phyloP scores from a whole-genome alignment of 768 basidiomycete species.

The Mycena belliarum region DNA sequence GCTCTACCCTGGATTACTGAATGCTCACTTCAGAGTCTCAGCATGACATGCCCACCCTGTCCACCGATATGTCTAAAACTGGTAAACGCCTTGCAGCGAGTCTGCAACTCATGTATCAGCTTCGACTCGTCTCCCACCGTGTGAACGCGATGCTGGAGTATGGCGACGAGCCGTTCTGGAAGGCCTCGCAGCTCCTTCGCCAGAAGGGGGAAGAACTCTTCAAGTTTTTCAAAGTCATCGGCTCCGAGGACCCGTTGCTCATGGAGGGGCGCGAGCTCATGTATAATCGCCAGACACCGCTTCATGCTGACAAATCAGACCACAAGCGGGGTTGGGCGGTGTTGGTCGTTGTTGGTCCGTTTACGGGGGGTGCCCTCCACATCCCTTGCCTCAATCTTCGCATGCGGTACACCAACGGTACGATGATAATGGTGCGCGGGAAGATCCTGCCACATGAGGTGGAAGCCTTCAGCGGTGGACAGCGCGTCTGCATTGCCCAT shows the following conservation, averaged over 20 bases:
- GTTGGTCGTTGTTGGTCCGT: background rate
- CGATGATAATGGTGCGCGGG: constrained; percentile 18
- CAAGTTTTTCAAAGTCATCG: background rate
- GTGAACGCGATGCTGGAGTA: background rate
- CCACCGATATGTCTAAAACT: background rate
- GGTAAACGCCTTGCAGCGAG: background rate
- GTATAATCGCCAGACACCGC: constrained; percentile 1
- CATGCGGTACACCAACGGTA: constrained; percentile 14
- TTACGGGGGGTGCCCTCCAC: constrained; percentile 12
- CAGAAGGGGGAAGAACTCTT: background rate
- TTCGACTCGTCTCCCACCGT: background rate
- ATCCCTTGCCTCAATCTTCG: constrained; percentile 13
- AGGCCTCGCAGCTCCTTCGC: background rate
- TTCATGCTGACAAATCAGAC: background rate
- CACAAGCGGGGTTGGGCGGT: constrained; percentile 5
- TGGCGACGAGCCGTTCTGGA: background rate
- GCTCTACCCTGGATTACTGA: background rate
- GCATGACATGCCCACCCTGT: background rate
- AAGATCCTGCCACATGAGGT: constrained; percentile 24
- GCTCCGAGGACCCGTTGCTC: background rate
- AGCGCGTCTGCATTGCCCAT: constrained; percentile 19
- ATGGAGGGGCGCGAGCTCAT: constrained; percentile 4
- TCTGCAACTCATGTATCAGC: background rate
- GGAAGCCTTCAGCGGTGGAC: constrained; percentile 20
- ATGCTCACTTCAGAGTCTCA: background rate